A percentile compares a stretch with the other conserved stretches of the same genome.
Conservation (phyloP, 2,329 filamentous ascomycete genomes). For the Penicillium rolfsii region DNA sequence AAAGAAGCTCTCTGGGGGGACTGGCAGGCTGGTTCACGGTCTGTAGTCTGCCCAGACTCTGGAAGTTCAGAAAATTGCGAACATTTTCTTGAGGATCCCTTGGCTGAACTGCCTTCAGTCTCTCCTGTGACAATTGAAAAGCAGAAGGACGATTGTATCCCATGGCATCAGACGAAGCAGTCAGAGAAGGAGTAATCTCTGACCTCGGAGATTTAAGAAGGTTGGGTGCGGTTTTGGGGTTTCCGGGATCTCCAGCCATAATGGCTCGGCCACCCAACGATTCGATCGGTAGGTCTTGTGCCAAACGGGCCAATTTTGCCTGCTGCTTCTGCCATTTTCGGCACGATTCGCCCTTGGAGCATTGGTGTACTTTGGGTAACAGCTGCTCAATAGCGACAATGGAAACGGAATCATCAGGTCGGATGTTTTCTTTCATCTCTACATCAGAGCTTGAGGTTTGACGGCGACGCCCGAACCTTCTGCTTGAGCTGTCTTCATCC, state of each 20-base stretch:
- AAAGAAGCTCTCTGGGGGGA: constrained; percentile 53
- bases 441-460: constrained; percentile 7
- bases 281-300: constrained; percentile 73
- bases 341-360: constrained; percentile 84
- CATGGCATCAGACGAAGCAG: constrained; percentile 88
- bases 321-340: constrained; percentile 81
- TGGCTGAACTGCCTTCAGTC: constrained; percentile 68
- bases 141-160: constrained; percentile 69
- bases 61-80: constrained; percentile 85
- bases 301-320: constrained; percentile 72
- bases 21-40: constrained; percentile 60
- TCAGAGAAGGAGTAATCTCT: constrained; percentile 76
- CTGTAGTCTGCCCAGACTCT: constrained; percentile 56
- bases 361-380: constrained; percentile 80
- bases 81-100: constrained; percentile 92
- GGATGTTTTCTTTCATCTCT: constrained; percentile 59
- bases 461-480: neutral
- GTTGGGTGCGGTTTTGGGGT: constrained; percentile 65
- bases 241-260: constrained; percentile 77
- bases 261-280: constrained; percentile 72
- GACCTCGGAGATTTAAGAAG: constrained; percentile 67
- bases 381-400: constrained; percentile 92
- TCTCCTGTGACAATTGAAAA: constrained; percentile 71
- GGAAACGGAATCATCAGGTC: constrained; percentile 80
- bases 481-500: neutral